Conservation (phyloP, 768 basidiomycete genomes). For the Lactarius vividus region DNA sequence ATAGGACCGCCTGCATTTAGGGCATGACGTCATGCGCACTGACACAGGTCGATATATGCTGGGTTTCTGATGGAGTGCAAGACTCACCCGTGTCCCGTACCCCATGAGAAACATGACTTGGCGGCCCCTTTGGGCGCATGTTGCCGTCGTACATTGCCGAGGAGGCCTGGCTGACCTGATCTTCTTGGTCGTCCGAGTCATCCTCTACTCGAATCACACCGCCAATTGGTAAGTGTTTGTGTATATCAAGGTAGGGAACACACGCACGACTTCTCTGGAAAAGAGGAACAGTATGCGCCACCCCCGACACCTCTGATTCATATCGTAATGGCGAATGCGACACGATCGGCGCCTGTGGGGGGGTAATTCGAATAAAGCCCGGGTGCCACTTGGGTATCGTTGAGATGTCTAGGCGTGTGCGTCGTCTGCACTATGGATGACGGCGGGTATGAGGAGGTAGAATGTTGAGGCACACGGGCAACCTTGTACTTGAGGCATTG, state of each 20-base stretch:
- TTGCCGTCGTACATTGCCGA: not conserved
- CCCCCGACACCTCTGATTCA: not conserved
- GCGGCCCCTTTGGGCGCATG: not conserved
- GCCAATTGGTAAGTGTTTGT: not conserved
- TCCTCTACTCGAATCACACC: not conserved
- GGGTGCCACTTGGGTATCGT: not conserved
- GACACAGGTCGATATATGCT: not conserved
- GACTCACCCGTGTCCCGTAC: not conserved
- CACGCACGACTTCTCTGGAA: not conserved
- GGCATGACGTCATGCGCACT: not conserved
- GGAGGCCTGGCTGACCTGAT: not conserved
- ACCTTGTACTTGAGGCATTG: not conserved
- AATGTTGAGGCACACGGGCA: too few species aligned
- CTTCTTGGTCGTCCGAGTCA: not conserved
- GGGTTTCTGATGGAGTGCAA: not conserved
- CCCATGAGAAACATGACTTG: not conserved
- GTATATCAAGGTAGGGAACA: not conserved
- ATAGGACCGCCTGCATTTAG: too few species aligned
- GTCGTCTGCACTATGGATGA: not conserved
- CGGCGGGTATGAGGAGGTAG: not conserved
- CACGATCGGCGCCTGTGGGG: not conserved
- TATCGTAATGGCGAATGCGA: not conserved
- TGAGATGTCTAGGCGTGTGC: not conserved
- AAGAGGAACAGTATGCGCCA: not conserved
- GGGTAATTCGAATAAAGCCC: not conserved